Conservation (phyloP, 1,284 basidiomycete genomes). For the Leccinum pachyderme region DNA sequence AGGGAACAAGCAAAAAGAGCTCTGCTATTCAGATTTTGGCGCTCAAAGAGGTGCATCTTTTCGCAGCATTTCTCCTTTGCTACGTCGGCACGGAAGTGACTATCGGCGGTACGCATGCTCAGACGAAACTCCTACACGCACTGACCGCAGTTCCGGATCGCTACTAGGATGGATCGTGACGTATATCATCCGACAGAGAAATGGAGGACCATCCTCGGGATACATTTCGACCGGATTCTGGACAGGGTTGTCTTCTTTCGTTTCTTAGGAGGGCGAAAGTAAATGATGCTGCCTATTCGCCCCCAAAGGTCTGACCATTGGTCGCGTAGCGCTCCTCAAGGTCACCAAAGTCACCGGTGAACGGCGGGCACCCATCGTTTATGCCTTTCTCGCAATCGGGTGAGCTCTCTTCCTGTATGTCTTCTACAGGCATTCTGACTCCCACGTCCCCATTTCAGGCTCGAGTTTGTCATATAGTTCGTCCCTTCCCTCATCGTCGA, state of each 20-base stretch:
- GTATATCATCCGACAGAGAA: slow-evolving; percentile 40
- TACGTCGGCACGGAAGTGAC: slow-evolving; percentile 58
- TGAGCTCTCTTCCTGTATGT: neutral
- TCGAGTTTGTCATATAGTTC: slow-evolving; percentile 57
- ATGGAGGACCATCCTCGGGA: slow-evolving; percentile 43
- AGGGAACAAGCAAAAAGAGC: slow-evolving; percentile 29
- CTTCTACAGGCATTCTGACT: neutral
- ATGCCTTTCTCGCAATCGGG: slow-evolving; percentile 32
- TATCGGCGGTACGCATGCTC: slow-evolving; percentile 29
- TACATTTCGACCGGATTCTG: slow-evolving; percentile 49
- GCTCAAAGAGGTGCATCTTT: slow-evolving; percentile 44
- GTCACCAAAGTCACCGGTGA: slow-evolving; percentile 22
- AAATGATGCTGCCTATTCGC: neutral
- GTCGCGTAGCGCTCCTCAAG: slow-evolving; percentile 19
- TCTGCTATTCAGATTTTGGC: slow-evolving; percentile 48
- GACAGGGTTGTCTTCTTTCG: slow-evolving; percentile 32
- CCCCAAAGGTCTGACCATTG: slow-evolving; percentile 16
- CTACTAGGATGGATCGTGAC: slow-evolving; percentile 50
- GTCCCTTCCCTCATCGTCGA: slow-evolving; percentile 51
- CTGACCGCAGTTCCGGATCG: neutral
- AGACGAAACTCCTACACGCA: neutral
- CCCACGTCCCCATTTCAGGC: slow-evolving; percentile 15
- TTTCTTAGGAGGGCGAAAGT: neutral
- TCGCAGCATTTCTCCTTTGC: slow-evolving; percentile 50
- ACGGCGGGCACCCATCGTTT: slow-evolving; percentile 14